These are phyloP conservation scores for Sparassis latifolia DNA, from an alignment of 1,284 basidiomycete genomes.

Conservation along the genomic window DNA sequence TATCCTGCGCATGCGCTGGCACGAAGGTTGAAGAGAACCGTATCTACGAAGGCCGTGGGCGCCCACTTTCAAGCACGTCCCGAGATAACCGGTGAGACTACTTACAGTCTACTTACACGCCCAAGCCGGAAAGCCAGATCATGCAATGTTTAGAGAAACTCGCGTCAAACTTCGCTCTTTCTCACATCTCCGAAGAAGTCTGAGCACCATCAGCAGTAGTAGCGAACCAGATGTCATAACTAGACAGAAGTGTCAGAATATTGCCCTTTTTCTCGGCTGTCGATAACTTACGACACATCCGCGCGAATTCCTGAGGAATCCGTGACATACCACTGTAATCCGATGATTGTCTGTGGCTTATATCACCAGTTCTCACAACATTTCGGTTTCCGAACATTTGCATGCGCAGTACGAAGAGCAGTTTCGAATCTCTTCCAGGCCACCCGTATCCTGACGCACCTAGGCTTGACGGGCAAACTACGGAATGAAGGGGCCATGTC, in stretches of 20 bases:
- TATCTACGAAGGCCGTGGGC: no score
- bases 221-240: conserved; percentile 55
- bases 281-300: conserved; percentile 40
- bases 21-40: no score
- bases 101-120: conserved; percentile 32
- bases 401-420: no score
- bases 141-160: conserved; percentile 26
- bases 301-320: conserved; percentile 42
- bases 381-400: no score
- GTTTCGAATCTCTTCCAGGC: no score
- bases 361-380: no score
- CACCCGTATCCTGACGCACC: no score
- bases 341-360: no score
- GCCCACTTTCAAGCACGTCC: not conserved
- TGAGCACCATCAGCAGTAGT: conserved; percentile 35
- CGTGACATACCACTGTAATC: conserved; percentile 26
- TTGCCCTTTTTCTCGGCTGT: not conserved
- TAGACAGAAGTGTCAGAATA: conserved; percentile 10
- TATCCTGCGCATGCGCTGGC: no score
- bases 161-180: not conserved
- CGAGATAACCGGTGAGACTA: not conserved
- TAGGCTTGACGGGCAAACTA: no score
- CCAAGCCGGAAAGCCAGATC: conserved; percentile 58
- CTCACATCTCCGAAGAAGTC: conserved; percentile 45
- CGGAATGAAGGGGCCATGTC: no score